Conservation (phyloP, 169 alveolate genomes). For the Eimeria brunetti region DNA sequence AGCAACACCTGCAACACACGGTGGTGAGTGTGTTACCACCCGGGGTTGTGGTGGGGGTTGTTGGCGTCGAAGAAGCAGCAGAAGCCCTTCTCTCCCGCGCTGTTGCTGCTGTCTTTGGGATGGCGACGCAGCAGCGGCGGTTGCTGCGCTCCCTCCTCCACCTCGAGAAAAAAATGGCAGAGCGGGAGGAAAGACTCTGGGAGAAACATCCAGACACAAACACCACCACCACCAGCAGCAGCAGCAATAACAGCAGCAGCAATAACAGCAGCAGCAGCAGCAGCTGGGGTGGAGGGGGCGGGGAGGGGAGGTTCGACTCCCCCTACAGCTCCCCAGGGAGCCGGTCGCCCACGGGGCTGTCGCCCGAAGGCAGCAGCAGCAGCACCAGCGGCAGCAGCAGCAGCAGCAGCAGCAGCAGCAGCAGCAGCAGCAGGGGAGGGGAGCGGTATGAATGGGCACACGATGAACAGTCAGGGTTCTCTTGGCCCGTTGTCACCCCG, state of each 20-base stretch:
- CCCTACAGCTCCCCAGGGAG: background rate
- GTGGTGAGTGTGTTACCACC: constrained; percentile 14
- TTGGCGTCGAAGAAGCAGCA: constrained; percentile 34
- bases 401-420: background rate
- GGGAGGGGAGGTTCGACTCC: background rate
- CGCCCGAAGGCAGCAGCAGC: no score
- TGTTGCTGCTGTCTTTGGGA: constrained; percentile 44
- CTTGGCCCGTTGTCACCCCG: constrained; percentile 12
- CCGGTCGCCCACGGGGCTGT: background rate
- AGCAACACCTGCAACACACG: background rate
- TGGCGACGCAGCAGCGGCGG: constrained; percentile 45
- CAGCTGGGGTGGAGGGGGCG: no score
- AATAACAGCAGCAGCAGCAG: no score
- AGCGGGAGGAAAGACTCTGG: background rate
- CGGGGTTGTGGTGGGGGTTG: background rate
- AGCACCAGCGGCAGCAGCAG: no score
- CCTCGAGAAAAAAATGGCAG: background rate
- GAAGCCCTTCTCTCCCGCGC: constrained; percentile 19
- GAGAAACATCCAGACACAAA: background rate
- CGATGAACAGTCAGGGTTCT: background rate
- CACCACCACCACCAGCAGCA: background rate
- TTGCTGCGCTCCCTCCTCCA: background rate
- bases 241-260: background rate
- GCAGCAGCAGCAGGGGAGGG: no score
- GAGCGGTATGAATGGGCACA: background rate